Percentiles rank a stretch among this genome's conserved stretches.
Evolutionary conservation across 371 early-diverging fungal species (phyloP).

Genomic region (Coemansia sp.): DNA sequence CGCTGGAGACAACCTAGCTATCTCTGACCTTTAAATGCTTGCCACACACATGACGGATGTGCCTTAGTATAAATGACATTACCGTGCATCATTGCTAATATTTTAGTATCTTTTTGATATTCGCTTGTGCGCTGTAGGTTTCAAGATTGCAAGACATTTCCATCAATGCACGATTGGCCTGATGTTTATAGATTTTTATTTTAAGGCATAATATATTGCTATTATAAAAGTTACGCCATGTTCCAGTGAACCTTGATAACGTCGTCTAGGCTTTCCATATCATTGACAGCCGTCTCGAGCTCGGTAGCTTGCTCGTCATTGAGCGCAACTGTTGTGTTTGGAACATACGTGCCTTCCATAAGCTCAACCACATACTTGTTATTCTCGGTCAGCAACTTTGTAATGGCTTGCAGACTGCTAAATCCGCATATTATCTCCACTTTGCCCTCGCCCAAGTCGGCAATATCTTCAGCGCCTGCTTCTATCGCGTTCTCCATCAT

Average conservation of each 20-base stretch:
- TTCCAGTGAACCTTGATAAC: background rate
- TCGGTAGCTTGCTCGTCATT: background rate
- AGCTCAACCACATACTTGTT: background rate
- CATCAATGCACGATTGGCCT: too few relatives aligned
- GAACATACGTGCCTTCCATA: background rate
- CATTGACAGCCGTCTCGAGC: background rate
- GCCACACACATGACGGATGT: background rate
- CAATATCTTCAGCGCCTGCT: too few relatives aligned
- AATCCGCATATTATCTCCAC: too few relatives aligned
- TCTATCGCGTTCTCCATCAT: too few relatives aligned
- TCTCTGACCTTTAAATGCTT: slow-evolving; percentile 11
- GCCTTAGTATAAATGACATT: background rate
- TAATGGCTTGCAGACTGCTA: background rate
- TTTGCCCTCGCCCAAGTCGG: too few relatives aligned
- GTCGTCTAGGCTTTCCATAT: background rate
- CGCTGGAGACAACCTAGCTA: slow-evolving; percentile 34
- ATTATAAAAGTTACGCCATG: background rate
- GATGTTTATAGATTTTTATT: background rate
- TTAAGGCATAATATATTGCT: background rate
- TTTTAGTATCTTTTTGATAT: background rate
- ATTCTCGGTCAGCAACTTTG: background rate
- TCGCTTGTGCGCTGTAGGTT: background rate
- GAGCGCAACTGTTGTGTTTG: background rate
- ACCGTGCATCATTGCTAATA: background rate
- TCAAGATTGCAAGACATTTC: background rate